phyloP scores from a whole-genome alignment of 2,329 filamentous ascomycete species.

The Ceratocystis alfenasii region DNA sequence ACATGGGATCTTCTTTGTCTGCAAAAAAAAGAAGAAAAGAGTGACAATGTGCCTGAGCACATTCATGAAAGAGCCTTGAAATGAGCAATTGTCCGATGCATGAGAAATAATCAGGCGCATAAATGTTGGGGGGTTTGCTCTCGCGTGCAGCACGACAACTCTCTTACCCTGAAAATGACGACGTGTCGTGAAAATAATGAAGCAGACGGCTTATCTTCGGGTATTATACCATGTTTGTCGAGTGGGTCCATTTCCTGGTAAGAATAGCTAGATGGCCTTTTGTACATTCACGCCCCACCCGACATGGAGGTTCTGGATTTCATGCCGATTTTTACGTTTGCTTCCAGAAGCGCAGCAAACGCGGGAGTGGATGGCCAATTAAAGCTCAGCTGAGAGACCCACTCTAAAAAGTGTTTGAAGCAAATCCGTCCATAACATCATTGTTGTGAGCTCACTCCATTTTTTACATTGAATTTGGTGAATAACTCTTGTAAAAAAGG shows the following conservation, averaged over 20 bases:
- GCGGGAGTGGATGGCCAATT: slow-evolving; percentile 16
- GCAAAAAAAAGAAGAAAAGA: slow-evolving; percentile 1
- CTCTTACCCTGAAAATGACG: not conserved
- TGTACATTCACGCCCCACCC: slow-evolving; percentile 14
- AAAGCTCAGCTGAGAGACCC: slow-evolving; percentile 7
- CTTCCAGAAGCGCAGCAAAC: slow-evolving; percentile 20
- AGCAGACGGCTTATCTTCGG: slow-evolving; percentile 15
- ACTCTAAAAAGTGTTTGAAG: not conserved
- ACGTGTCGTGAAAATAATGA: slow-evolving; percentile 2
- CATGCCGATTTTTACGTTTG: slow-evolving; percentile 17
- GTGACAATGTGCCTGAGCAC: not conserved
- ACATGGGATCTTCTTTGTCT: not conserved
- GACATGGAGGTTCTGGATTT: slow-evolving; percentile 14
- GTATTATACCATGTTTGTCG: slow-evolving; percentile 9
- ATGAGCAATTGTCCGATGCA: too few species aligned
- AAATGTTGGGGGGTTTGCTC: too few species aligned
- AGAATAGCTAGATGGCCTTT: not conserved
- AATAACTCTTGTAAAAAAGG: not conserved
- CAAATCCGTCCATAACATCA: not conserved
- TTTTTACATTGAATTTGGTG: not conserved
- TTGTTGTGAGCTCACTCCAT: too few species aligned
- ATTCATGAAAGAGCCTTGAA: not conserved
- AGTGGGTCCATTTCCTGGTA: not conserved
- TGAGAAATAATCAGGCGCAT: too few species aligned
- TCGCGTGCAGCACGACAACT: too few species aligned